Percentiles rank a stretch among this genome's conserved stretches.
Conservation (phyloP, 129 eudicot genomes). For the carrot (Daucus carota) region DNA sequence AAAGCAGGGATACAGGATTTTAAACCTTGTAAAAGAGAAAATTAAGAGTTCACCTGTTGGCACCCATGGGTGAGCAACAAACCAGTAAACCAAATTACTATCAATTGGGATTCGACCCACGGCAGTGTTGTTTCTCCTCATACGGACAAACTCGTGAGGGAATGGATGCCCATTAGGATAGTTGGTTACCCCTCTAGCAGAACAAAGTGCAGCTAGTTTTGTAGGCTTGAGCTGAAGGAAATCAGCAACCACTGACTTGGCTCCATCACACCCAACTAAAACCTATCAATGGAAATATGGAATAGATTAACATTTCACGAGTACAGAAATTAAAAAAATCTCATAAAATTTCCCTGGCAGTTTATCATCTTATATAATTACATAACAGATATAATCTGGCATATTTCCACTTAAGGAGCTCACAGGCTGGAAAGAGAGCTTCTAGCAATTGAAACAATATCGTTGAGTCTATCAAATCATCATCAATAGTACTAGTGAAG, state of each 20-base stretch:
- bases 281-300: conserved; percentile 23
- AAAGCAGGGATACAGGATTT: no score
- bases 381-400: neutral
- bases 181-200: conserved; percentile 43
- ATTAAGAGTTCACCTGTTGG: conserved; percentile 11
- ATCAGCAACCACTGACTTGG: conserved; percentile 37
- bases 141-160: conserved; percentile 28
- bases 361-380: neutral
- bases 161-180: conserved; percentile 54
- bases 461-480: neutral
- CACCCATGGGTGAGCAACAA: conserved; percentile 17
- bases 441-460: neutral
- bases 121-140: conserved; percentile 18
- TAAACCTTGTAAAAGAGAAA: neutral
- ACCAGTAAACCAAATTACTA: conserved; percentile 53
- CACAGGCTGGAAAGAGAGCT: no score
- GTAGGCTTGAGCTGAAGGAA: conserved; percentile 42
- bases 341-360: neutral
- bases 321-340: neutral
- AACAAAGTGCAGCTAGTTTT: conserved; percentile 14
- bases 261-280: conserved; percentile 61
- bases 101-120: conserved; percentile 46
- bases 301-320: neutral
- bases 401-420: no score
- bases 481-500: neutral